Evolutionary conservation across 2,329 filamentous ascomycete species (phyloP).

Genomic region (Stagonosporopsis tanaceti): DNA sequence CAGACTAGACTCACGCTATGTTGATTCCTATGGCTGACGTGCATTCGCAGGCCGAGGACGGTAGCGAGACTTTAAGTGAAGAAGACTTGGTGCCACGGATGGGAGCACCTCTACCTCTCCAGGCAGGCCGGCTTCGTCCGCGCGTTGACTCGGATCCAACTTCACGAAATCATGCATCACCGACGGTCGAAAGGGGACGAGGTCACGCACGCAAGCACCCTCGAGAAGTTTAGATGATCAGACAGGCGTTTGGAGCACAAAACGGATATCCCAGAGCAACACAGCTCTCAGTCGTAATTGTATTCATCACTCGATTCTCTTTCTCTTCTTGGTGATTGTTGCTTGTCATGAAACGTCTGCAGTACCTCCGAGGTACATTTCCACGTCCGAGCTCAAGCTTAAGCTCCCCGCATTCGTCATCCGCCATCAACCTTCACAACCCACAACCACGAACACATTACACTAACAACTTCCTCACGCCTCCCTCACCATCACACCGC

Average conservation of each 20-base stretch:
- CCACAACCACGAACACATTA: neutral
- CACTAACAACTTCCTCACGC: neutral
- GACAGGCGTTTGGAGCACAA: conserved; percentile 19
- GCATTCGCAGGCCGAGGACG: neutral
- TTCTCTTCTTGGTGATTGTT: neutral
- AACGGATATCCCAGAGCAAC: conserved; percentile 20
- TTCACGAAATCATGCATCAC: neutral
- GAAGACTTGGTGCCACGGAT: neutral
- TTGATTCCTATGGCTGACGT: conserved; percentile 9
- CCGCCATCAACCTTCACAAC: neutral
- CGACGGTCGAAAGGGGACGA: neutral
- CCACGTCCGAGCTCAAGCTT: conserved; percentile 19
- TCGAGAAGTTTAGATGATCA: neutral
- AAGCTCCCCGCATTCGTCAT: conserved; percentile 25
- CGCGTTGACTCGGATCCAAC: neutral
- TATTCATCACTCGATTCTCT: neutral
- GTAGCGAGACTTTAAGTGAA: neutral
- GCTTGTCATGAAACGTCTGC: neutral
- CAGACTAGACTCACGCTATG: conserved; percentile 36
- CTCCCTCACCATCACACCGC: neutral
- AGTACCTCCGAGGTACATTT: conserved; percentile 16
- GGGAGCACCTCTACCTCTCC: neutral
- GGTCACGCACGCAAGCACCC: neutral
- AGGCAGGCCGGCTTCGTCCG: neutral
- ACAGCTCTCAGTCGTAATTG: conserved; percentile 11